A percentile compares a stretch with the other conserved stretches of the same genome.
These are phyloP conservation scores for maize (Zea mays) DNA, from an alignment of 176 grass and related monocot genomes.

Conservation along the genomic window Zm-B73-REFERENCE-NAM-5.0 NC_050099.1:56457001-56457500, in stretches of 20 bases:
- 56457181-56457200: not conserved
- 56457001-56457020: slow-evolving; percentile 37
- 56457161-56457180: not conserved
- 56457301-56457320: too few relatives aligned
- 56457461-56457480: slow-evolving; percentile 43
- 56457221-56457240: not conserved
- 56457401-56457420: slow-evolving; percentile 66
- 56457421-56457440: slow-evolving; percentile 86
- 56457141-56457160: slow-evolving; percentile 3
- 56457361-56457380: not conserved
- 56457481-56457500: slow-evolving; percentile 92
- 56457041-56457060: not conserved
- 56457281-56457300: too few relatives aligned
- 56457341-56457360: not conserved
- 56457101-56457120: not conserved
- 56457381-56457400: slow-evolving; percentile 61
- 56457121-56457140: not conserved
- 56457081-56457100: not conserved
- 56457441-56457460: slow-evolving; percentile 60
- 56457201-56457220: not conserved
- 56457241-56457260: not conserved
- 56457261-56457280: not conserved
- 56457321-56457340: not conserved
- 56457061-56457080: not conserved
- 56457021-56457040: slow-evolving; percentile 11